These are phyloP conservation scores for Pseudogymnoascus sp. DNA, from an alignment of 2,329 filamentous ascomycete species.

Conservation along the genomic window DNA sequence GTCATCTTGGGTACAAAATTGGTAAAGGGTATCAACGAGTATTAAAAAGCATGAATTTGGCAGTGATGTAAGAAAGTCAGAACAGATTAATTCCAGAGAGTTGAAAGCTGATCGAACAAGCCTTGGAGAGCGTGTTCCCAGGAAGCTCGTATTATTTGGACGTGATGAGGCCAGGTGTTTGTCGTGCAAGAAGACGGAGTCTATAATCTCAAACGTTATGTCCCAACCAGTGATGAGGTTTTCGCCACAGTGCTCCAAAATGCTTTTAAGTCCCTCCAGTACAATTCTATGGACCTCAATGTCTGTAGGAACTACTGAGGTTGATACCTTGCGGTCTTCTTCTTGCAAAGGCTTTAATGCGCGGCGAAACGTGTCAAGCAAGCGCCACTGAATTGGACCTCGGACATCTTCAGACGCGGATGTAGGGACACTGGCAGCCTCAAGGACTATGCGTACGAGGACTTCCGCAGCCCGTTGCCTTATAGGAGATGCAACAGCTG, in stretches of 20 bases:
- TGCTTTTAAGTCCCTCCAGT: constrained; percentile 70
- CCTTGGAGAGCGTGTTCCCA: constrained; percentile 54
- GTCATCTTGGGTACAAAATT: constrained; percentile 81
- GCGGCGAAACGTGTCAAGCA: constrained; percentile 59
- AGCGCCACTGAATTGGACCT: constrained; percentile 61
- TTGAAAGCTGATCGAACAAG: constrained; percentile 82
- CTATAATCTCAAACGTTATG: constrained; percentile 76
- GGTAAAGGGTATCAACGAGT: constrained; percentile 79
- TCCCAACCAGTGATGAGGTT: constrained; percentile 77
- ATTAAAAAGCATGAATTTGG: constrained; percentile 64
- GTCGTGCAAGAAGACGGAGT: constrained; percentile 61
- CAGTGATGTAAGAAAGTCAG: constrained; percentile 76
- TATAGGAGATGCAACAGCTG: constrained; percentile 43
- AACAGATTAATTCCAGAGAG: constrained; percentile 86
- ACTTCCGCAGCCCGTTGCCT: constrained; percentile 57
- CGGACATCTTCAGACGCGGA: constrained; percentile 44
- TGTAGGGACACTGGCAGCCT: constrained; percentile 50
- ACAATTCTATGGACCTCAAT: constrained; percentile 74
- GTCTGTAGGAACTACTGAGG: constrained; percentile 56
- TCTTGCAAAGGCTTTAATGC: constrained; percentile 54
- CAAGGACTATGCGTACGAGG: constrained; percentile 50
- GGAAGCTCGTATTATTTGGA: constrained; percentile 19
- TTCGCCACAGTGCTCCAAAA: constrained; percentile 86
- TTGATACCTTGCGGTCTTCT: constrained; percentile 44
- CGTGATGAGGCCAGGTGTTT: constrained; percentile 17